phyloP scores from a whole-genome alignment of 441 rosid species.

The Euphorbia schlechtendalii region DNA sequence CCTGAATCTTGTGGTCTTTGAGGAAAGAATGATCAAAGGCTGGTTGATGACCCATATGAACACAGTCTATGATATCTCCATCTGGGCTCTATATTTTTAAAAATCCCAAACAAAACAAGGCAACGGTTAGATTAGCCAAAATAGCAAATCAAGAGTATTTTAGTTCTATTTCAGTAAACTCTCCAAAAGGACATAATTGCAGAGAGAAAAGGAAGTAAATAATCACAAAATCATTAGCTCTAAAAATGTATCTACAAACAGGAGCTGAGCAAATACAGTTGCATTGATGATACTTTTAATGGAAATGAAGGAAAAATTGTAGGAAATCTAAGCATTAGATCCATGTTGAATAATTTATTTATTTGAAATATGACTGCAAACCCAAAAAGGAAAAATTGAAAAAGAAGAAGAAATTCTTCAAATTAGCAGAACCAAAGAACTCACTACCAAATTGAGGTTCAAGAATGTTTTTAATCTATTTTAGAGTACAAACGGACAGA shows the following conservation, averaged over 20 bases:
- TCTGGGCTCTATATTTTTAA: conserved; percentile 69
- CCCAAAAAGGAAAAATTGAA: not conserved
- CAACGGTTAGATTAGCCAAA: not conserved
- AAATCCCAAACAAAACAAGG: conserved; percentile 11
- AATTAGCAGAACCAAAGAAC: not conserved
- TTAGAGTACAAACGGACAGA: not conserved
- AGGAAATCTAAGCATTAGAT: not conserved
- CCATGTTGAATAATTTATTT: not conserved
- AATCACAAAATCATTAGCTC: conserved; percentile 21
- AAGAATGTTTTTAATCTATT: not conserved
- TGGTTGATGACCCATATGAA: conserved; percentile 76
- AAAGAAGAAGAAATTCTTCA: not conserved
- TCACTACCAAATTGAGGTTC: not conserved
- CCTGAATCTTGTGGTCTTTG: conserved; percentile 98
- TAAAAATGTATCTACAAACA: conserved; percentile 3
- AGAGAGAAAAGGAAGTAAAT: conserved; percentile 13
- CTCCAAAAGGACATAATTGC: conserved; percentile 24
- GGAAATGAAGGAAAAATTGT: not conserved
- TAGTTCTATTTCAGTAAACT: conserved; percentile 17
- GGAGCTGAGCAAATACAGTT: not conserved
- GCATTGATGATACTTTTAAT: conserved; percentile 12
- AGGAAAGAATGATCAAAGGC: conserved; percentile 97
- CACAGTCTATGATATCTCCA: conserved; percentile 90
- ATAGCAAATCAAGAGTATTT: not conserved
- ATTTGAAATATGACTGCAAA: not conserved